Conservation (phyloP, 148 eudicot species). For the Rhododendron griersonianum region DNA sequence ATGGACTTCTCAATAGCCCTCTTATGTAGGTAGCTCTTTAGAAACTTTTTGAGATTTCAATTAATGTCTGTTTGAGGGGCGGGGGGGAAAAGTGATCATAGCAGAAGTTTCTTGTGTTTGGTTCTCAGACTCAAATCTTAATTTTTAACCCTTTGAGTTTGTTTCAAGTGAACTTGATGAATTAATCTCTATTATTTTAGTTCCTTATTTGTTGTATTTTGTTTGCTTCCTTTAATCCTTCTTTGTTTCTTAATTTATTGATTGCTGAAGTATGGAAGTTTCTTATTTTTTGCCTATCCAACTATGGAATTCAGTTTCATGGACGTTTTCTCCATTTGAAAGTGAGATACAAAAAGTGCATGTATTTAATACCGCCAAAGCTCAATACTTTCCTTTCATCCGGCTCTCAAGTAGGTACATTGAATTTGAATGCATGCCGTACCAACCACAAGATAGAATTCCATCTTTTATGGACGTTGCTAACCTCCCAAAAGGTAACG, state of each 20-base stretch:
- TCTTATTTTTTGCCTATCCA: background rate
- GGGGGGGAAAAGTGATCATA: background rate
- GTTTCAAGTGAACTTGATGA: constrained; percentile 15
- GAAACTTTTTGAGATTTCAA: background rate
- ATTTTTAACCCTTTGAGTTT: constrained; percentile 14
- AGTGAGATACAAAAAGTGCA: background rate
- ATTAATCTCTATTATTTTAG: constrained; percentile 1
- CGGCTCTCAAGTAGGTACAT: too few relatives aligned
- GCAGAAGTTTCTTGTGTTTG: background rate
- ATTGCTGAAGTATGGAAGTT: background rate
- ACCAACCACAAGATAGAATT: too few relatives aligned
- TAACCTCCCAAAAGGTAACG: too few relatives aligned
- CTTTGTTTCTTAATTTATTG: background rate
- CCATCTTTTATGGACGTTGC: too few relatives aligned
- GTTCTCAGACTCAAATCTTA: constrained; percentile 16
- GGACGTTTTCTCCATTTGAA: background rate
- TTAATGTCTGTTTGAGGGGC: background rate
- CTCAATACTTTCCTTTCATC: too few relatives aligned
- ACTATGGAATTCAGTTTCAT: background rate
- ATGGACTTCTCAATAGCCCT: constrained; percentile 69
- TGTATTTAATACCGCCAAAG: too few relatives aligned
- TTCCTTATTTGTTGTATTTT: background rate
- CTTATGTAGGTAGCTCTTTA: constrained; percentile 38
- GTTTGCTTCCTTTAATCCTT: background rate
- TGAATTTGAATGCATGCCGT: too few relatives aligned